These are phyloP conservation scores for Xylaria intraflava DNA, from an alignment of 495 filamentous ascomycete species.

Conservation along the genomic window DNA sequence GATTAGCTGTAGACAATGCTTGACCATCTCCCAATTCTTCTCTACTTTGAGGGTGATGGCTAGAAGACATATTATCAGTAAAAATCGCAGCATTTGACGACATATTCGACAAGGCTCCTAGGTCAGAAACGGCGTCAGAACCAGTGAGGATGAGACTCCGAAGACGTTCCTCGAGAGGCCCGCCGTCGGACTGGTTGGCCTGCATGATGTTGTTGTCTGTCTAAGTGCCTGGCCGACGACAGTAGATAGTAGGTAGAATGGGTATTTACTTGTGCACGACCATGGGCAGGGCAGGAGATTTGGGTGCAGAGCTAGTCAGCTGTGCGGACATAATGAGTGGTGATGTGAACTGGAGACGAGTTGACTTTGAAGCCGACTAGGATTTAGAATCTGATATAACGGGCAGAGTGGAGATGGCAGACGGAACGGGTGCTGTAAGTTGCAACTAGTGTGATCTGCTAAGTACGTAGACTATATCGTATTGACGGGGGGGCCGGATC, in stretches of 20 bases:
- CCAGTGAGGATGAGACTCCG: conserved; percentile 37
- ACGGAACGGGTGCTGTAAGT: no score
- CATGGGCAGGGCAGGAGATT: neutral
- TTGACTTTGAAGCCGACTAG: neutral
- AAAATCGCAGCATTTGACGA: neutral
- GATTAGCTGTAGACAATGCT: neutral
- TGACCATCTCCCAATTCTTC: neutral
- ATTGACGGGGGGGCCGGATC: no score
- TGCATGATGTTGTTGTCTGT: conserved; percentile 17
- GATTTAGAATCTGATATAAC: neutral
- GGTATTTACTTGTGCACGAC: no score
- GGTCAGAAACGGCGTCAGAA: conserved; percentile 22
- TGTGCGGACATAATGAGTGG: neutral
- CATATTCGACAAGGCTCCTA: neutral
- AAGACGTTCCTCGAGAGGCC: conserved; percentile 36
- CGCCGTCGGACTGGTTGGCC: conserved; percentile 9
- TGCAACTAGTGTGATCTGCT: no score
- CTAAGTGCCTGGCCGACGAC: neutral
- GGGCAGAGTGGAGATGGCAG: no score
- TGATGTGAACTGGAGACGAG: no score
- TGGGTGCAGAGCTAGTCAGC: neutral
- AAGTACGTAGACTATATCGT: no score
- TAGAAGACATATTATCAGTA: neutral
- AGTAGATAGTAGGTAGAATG: neutral
- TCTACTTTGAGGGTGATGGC: neutral